Evolutionary conservation across 2,329 filamentous ascomycete species (phyloP), one percentile per base, ranked within the genome.

Genomic region (Botrytis medusae): DNA sequence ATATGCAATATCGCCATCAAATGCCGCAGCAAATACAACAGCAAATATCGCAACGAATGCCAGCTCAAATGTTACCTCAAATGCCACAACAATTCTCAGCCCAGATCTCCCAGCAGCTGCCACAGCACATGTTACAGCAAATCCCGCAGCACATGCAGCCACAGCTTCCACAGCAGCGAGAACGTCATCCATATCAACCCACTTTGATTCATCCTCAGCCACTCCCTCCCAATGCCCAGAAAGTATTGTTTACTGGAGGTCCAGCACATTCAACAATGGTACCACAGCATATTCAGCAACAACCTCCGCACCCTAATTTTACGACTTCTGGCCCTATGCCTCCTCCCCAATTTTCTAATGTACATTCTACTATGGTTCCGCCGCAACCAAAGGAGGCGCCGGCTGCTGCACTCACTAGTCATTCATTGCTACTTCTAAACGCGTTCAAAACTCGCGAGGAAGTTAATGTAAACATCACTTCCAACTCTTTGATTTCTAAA

Each of bases 181-280:
- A 76, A 63, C 75, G 75, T 51, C 76, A 79, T 74, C 72, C 76
- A 61, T 80, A 79, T 76, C 80, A 77, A 59, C 80, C 77, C 59
- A 79, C 81, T 70, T 71, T 83, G 14, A 76, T 81, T 72, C 80
- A 81, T 70, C 80, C 80, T 20, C 81, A 82, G 74, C 80, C 81
- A 67, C 75, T 81, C 18, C 87, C 87, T 42, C 87, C 87, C 10
- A 86, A 88, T 64, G 86, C 88, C 1, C 87, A 89, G 74, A 85
- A 86, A 74, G 84, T 85, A 10, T 81, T 87, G 72, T 85, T 88
- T 61, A 84, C 85, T 81, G 40, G 82, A 79, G 74, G 80, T 77
- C 63, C 79, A 77, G 63, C 81, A 79, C 65, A 80, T 76, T 72
- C 76, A 70, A 78, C 76, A 72, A 78, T 76, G 75, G 77, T 80